These are phyloP conservation scores for Bertia moriformis DNA, from an alignment of 2,329 filamentous ascomycete species.

Conservation along the genomic window DNA sequence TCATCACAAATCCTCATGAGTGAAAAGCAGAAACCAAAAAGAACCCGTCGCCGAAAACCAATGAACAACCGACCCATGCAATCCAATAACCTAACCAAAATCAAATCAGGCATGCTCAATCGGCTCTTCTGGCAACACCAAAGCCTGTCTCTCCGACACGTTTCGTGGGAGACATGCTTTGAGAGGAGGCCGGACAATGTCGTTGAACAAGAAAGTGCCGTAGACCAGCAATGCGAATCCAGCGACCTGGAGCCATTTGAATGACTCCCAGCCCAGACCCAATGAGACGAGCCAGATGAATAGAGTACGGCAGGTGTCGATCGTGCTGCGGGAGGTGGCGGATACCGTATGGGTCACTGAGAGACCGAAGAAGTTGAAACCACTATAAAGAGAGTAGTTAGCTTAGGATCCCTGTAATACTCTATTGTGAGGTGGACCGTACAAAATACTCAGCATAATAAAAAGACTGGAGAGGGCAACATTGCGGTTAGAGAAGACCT, in stretches of 20 bases:
- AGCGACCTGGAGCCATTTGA: constrained; percentile 89
- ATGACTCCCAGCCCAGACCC: constrained; percentile 85
- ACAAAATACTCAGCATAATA: constrained; percentile 98
- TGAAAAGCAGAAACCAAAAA: too few species aligned
- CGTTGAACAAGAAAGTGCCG: constrained; percentile 93
- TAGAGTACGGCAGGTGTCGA: constrained; percentile 90
- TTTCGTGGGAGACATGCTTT: constrained; percentile 38
- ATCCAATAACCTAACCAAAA: too few species aligned
- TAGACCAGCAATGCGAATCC: constrained; percentile 87
- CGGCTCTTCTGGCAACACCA: constrained; percentile 63
- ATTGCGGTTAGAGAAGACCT: constrained; percentile 58
- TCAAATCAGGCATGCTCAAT: constrained; percentile 55
- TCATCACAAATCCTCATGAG: too few species aligned
- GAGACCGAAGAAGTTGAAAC: constrained; percentile 97
- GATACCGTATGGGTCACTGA: constrained; percentile 81
- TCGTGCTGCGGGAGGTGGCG: constrained; percentile 85
- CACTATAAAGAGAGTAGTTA: constrained; percentile 31
- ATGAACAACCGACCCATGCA: too few species aligned
- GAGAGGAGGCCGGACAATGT: constrained; percentile 72
- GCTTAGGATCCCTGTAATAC: constrained; percentile 6
- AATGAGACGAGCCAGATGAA: constrained; percentile 97
- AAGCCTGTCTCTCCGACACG: constrained; percentile 38
- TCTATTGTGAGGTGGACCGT: constrained; percentile 17
- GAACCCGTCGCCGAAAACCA: too few species aligned
- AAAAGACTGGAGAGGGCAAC: constrained; percentile 67